These are phyloP conservation scores for Thalassiosira sp. DNA, from an alignment of 352 stramenopile species.

Conservation along the genomic window DNA sequence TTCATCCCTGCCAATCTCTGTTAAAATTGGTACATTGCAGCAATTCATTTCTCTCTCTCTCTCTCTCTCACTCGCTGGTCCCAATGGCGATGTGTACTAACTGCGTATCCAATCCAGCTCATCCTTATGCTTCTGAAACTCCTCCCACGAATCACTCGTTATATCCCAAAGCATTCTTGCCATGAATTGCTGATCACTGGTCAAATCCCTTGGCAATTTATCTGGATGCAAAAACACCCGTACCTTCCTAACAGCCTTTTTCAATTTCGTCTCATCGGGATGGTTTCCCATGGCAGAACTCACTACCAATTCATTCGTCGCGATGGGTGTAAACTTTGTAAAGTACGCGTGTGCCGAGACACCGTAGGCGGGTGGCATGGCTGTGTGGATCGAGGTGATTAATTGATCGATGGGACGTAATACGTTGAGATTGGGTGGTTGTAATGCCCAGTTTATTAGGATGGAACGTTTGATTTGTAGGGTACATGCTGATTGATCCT, in stretches of 20 bases:
- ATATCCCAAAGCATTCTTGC: conserved; percentile 83
- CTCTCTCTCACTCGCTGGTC: no score
- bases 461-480: conserved; percentile 72
- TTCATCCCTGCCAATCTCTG: no score
- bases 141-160: conserved; percentile 74
- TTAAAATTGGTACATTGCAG: no score
- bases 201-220: conserved; percentile 77
- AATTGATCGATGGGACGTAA: conserved; percentile 73
- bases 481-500: conserved; percentile 51
- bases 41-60: no score
- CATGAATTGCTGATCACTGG: conserved; percentile 69
- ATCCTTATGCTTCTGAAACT: conserved; percentile 72
- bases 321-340: conserved; percentile 73
- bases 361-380: conserved; percentile 72
- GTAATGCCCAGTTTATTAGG: conserved; percentile 80
- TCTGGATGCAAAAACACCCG: conserved; percentile 81
- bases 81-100: no score
- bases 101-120: conserved; percentile 70
- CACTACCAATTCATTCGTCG: conserved; percentile 42
- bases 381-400: conserved; percentile 71
- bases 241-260: conserved; percentile 77
- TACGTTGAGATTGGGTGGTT: conserved; percentile 72
- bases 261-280: conserved; percentile 71
- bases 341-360: conserved; percentile 77
- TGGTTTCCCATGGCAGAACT: conserved; percentile 39